Conservation (phyloP, 2,329 filamentous ascomycete species). For the Ilyonectria robusta region DNA sequence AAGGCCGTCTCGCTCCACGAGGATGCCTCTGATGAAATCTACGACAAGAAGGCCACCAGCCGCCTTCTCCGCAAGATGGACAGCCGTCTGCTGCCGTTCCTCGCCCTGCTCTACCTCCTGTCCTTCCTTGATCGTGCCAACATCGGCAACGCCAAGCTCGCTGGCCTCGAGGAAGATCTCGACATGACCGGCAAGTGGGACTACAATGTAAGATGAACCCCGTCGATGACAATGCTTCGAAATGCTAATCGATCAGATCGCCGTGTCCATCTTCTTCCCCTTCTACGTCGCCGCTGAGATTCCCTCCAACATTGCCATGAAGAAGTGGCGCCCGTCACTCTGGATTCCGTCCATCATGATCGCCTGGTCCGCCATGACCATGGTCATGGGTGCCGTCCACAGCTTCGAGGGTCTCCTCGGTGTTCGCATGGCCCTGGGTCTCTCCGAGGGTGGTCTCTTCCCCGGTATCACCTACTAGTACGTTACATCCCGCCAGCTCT, state of each 20-base stretch:
- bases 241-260: conserved; percentile 49
- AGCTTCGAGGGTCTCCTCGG: conserved; percentile 65
- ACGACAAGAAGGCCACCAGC: conserved; percentile 59
- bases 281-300: conserved; percentile 69
- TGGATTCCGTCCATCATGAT: conserved; percentile 70
- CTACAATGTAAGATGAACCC: conserved; percentile 48
- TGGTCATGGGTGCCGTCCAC: conserved; percentile 66
- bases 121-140: conserved; percentile 63
- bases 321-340: conserved; percentile 64
- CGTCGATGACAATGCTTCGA: not conserved
- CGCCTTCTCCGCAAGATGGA: conserved; percentile 68
- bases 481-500: conserved; percentile 21
- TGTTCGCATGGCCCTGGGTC: conserved; percentile 62
- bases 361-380: conserved; percentile 63
- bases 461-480: conserved; percentile 73
- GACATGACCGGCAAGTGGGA: conserved; percentile 52
- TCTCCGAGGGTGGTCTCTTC: conserved; percentile 71
- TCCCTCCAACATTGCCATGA: conserved; percentile 71
- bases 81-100: conserved; percentile 70
- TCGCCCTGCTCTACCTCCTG: conserved; percentile 71
- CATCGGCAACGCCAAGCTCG: conserved; percentile 71
- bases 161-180: conserved; percentile 61
- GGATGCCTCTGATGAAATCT: conserved; percentile 43
- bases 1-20: conserved; percentile 46
- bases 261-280: conserved; percentile 66